These are phyloP conservation scores for Persicaria maculosa DNA, from an alignment of 148 eudicot species.

Conservation along the genomic window DNA sequence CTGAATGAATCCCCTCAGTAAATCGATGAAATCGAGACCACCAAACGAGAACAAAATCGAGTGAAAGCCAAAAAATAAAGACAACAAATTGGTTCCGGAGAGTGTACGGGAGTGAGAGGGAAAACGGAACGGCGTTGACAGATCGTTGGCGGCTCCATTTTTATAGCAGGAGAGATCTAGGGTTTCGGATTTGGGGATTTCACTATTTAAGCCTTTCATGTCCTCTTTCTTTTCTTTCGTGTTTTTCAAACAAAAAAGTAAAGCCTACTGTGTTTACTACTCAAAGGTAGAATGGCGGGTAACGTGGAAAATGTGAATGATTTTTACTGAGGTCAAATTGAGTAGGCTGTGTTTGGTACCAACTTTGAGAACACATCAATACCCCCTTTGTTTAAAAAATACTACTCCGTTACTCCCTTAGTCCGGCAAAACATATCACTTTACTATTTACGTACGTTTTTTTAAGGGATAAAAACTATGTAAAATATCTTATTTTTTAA, in stretches of 20 bases:
- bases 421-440: no score
- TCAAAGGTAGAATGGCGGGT: background rate
- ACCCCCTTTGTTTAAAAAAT: no score
- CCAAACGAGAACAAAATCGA: background rate
- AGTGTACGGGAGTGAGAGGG: background rate
- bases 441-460: no score
- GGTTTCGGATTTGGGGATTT: background rate
- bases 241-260: background rate
- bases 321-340: no score
- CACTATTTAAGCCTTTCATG: background rate
- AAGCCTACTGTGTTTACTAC: background rate
- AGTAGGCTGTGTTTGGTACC: no score
- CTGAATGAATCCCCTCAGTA: background rate
- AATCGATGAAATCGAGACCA: background rate
- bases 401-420: no score
- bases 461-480: no score
- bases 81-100: background rate
- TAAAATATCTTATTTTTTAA: no score
- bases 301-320: background rate
- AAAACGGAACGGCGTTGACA: slow-evolving; percentile 5
- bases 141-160: slow-evolving; percentile 1
- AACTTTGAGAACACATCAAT: no score
- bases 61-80: background rate
- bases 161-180: slow-evolving; percentile 1
- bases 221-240: background rate